Evolutionary conservation across 2,329 filamentous ascomycete species (phyloP).

Genomic region (Didymella glomerata): DNA sequence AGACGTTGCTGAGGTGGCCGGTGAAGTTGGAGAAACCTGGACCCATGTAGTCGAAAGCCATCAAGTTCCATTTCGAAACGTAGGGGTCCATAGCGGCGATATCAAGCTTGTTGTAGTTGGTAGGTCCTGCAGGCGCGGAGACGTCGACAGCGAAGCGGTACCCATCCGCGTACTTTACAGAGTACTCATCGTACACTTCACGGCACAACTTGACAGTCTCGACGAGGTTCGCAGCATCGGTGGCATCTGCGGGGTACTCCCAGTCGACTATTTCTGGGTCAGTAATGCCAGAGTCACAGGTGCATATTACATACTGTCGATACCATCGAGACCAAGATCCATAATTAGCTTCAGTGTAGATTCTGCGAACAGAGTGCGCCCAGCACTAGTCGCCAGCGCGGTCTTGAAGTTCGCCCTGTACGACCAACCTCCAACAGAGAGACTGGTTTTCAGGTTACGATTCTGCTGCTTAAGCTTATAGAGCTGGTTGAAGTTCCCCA

Average conservation of each 20-base stretch:
- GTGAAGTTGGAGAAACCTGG: constrained; percentile 74
- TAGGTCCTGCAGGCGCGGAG: constrained; percentile 55
- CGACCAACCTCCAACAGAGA: constrained; percentile 84
- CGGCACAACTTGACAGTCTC: constrained; percentile 49
- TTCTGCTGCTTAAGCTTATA: constrained; percentile 79
- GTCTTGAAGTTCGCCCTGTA: constrained; percentile 78
- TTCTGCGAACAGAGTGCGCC: constrained; percentile 71
- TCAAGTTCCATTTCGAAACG: constrained; percentile 65
- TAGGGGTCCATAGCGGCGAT: constrained; percentile 53
- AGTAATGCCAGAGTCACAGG: not conserved
- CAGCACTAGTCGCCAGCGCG: constrained; percentile 69
- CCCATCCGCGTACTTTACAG: constrained; percentile 46
- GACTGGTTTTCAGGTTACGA: constrained; percentile 77
- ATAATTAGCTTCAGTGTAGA: constrained; percentile 78
- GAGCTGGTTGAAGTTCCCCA: constrained; percentile 80
- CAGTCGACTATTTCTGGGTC: constrained; percentile 45
- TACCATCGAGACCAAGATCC: constrained; percentile 73
- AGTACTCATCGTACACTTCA: constrained; percentile 50
- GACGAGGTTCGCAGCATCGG: constrained; percentile 50
- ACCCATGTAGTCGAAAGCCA: constrained; percentile 72
- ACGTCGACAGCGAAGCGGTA: constrained; percentile 55
- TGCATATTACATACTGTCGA: constrained; percentile 41
- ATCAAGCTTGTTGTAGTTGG: constrained; percentile 51
- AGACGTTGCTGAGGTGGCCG: constrained; percentile 56
- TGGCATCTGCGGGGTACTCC: constrained; percentile 53